Base-by-base conservation (phyloP, 352 stramenopile genomes). In the Pythium phragmitis region DNA sequence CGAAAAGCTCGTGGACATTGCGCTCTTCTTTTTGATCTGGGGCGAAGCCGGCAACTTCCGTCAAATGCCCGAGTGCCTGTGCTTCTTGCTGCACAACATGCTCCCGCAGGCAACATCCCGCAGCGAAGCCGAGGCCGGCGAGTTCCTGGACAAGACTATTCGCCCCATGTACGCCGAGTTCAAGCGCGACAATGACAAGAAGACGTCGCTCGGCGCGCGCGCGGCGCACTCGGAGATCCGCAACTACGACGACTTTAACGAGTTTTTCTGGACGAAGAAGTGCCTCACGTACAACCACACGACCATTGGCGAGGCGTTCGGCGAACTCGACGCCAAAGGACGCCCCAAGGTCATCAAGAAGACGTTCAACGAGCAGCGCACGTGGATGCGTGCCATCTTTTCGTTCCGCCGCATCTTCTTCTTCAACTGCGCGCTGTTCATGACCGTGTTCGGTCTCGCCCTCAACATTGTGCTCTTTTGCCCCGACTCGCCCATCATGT, bases 181-280 rank as follows among this genome's bases (percentile, higher is more conserved):
- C 19, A 93, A 92, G 74, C 87, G 87, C 33, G 86, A 95, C 63
- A 92, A 91, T 47, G 85, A 93, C 79, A 95, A 95, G 74, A 95
- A 95, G 71, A 95, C 86, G 6, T 69, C 79, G 8, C 86, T 92
- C 63, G 86, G 86, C 14, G 80, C 79, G 12, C 82, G 86, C 7
- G 84, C 86, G 9, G 60, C 82, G 13, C 86, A 95, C 63, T 49
- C 66, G 8, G 79, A 95, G 58, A 92, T 95, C 41, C 82, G 86
- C 14, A 93, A 93, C 71, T 95, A 95, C 66, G 86, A 95, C 45
- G 86, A 95, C 57, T 95, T 95, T 50, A 95, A 95, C 68, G 86
- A 95, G 72, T 95, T 93, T 45, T 95, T 95, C 64, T 95, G 86
- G 86, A 89, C 60, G 54, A 93, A 93, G 57, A 93, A 92, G 57